Conservation (phyloP, 768 basidiomycete species). For the Auriscalpium orientale region DNA sequence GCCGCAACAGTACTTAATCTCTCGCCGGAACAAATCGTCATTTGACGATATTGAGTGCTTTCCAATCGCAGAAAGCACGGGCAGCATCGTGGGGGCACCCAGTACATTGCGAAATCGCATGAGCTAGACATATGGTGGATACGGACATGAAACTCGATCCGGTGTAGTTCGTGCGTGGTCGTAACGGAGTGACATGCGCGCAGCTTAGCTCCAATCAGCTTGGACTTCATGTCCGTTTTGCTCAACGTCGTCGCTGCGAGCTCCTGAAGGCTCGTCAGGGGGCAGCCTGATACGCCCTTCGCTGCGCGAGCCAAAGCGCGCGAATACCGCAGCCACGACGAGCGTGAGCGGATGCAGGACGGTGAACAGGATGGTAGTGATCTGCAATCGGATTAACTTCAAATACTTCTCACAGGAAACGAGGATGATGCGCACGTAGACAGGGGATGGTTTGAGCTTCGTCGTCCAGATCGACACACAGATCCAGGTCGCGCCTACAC, state of each 20-base stretch:
- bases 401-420: background rate
- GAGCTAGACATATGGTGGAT: too few relatives aligned
- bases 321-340: conserved; percentile 36
- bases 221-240: conserved; percentile 1
- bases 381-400: conserved; percentile 27
- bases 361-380: conserved; percentile 56
- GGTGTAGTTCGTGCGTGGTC: too few relatives aligned
- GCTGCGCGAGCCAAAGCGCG: conserved; percentile 19
- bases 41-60: too few relatives aligned
- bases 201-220: conserved; percentile 10
- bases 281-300: conserved; percentile 38
- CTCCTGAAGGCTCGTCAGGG: conserved; percentile 23
- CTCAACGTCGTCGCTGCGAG: background rate
- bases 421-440: conserved; percentile 43
- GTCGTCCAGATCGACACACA: conserved; percentile 56
- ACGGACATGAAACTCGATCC: too few relatives aligned
- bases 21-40: too few relatives aligned
- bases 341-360: conserved; percentile 57
- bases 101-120: too few relatives aligned
- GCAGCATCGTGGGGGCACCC: too few relatives aligned
- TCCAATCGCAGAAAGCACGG: too few relatives aligned
- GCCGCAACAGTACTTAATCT: too few relatives aligned
- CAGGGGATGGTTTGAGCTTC: conserved; percentile 53
- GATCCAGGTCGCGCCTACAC: conserved; percentile 67
- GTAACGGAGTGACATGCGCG: too few relatives aligned